phyloP scores from a whole-genome alignment of 139 green algal species.

The Micractinium sp. region DNA sequence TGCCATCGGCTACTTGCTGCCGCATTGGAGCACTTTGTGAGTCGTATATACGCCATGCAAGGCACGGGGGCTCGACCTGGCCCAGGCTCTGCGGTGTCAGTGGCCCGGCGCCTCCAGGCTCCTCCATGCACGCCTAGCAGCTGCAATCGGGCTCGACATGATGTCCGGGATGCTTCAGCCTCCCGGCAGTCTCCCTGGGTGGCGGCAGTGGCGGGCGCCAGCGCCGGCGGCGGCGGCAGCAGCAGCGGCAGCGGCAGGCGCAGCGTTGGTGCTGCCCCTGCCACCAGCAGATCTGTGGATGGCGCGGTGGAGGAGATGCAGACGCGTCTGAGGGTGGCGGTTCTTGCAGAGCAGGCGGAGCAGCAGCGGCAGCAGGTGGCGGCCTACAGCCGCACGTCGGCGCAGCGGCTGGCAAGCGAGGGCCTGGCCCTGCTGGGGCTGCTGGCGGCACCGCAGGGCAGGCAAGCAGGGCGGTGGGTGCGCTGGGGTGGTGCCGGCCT shows the following conservation, averaged over 20 bases:
- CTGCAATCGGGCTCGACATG: no score
- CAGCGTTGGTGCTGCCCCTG: background rate
- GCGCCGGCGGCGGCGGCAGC: background rate
- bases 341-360: constrained; percentile 35
- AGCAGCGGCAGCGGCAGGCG: background rate
- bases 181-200: background rate
- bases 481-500: no score
- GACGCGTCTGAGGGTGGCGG: background rate
- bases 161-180: no score
- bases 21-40: no score
- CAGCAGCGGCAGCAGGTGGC: constrained; percentile 5
- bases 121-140: no score
- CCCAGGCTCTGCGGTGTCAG: no score
- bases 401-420: background rate
- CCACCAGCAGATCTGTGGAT: background rate
- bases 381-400: constrained; percentile 10
- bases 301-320: constrained; percentile 19
- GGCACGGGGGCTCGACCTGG: no score
- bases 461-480: background rate
- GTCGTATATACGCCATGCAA: no score
- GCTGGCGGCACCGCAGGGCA: background rate
- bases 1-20: no score
- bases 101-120: no score
- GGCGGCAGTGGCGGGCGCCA: background rate
- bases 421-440: constrained; percentile 37